Evolutionary conservation across 1,284 basidiomycete species (phyloP).

Genomic region (Malassezia psittaci): DNA sequence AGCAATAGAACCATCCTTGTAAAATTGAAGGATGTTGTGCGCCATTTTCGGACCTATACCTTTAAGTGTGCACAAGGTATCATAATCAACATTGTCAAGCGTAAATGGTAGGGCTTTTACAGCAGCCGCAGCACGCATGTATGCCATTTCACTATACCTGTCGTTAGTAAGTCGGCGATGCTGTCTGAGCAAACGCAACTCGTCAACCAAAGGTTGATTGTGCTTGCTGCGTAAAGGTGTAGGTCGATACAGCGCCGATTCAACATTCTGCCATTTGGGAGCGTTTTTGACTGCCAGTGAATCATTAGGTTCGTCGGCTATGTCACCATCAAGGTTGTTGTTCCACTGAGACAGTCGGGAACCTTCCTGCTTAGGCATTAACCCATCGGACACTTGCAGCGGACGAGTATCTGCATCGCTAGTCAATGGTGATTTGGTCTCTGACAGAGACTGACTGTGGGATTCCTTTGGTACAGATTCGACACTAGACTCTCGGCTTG

Average conservation of each 20-base stretch:
- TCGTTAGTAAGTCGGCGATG: conserved; percentile 35
- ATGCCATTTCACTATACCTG: conserved; percentile 30
- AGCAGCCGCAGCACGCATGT: conserved; percentile 35
- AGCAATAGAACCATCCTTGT: conserved; percentile 21
- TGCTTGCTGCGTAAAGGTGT: conserved; percentile 13
- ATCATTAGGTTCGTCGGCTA: background rate
- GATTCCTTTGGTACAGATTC: no score
- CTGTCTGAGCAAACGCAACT: conserved; percentile 32
- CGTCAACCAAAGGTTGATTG: conserved; percentile 34
- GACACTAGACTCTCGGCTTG: no score
- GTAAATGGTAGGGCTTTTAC: conserved; percentile 35
- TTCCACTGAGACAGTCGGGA: background rate
- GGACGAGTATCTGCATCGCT: no score
- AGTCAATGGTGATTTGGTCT: no score
- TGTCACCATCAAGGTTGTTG: background rate
- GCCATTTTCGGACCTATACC: conserved; percentile 39
- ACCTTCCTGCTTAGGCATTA: no score
- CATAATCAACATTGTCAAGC: conserved; percentile 5
- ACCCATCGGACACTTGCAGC: no score
- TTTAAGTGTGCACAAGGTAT: conserved; percentile 25
- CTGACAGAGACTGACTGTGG: no score
- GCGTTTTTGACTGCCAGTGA: background rate
- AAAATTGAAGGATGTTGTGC: conserved; percentile 29
- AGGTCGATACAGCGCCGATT: conserved; percentile 8
- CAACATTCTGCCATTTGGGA: conserved; percentile 1